phyloP scores from a whole-genome alignment of 805 yeast species.

The Zygosaccharomyces lentus region DNA sequence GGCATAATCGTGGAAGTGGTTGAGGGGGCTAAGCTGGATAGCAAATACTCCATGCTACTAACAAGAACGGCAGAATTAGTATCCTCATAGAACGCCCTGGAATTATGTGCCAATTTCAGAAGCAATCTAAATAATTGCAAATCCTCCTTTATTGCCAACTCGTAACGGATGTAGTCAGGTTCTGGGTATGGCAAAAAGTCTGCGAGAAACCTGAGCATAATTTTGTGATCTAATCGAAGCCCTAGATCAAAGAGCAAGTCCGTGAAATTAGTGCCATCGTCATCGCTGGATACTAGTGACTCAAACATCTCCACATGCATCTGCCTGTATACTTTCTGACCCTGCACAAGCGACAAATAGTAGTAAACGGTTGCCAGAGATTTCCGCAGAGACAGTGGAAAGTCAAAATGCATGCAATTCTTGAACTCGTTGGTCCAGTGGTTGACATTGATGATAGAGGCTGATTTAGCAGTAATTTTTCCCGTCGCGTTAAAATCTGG shows the following conservation, averaged over 20 bases:
- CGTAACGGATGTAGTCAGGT: conserved; percentile 42
- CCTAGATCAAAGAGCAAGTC: conserved; percentile 29
- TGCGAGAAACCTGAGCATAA: conserved; percentile 32
- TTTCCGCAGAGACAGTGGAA: conserved; percentile 64
- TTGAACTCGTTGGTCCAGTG: conserved; percentile 86
- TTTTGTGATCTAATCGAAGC: conserved; percentile 36
- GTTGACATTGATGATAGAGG: conserved; percentile 68
- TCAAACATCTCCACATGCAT: conserved; percentile 61
- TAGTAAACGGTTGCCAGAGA: conserved; percentile 65
- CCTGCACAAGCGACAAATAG: conserved; percentile 64
- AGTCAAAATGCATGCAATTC: conserved; percentile 67
- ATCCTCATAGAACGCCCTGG: conserved; percentile 51
- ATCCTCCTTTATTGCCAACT: conserved; percentile 36
- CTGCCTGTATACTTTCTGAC: conserved; percentile 59
- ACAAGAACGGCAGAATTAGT: conserved; percentile 40
- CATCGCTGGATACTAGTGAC: conserved; percentile 44
- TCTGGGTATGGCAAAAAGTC: conserved; percentile 46
- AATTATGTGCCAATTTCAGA: conserved; percentile 48
- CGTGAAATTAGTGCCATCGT: conserved; percentile 34
- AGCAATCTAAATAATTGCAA: conserved; percentile 46
- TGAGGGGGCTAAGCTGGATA: conserved; percentile 49
- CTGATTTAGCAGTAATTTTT: conserved; percentile 59
- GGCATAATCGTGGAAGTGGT: conserved; percentile 51
- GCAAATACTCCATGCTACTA: conserved; percentile 46
- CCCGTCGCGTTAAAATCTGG: conserved; percentile 44